These are phyloP conservation scores for Ustilago tritici DNA, from an alignment of 1,284 basidiomycete genomes.

Conservation along the genomic window DNA sequence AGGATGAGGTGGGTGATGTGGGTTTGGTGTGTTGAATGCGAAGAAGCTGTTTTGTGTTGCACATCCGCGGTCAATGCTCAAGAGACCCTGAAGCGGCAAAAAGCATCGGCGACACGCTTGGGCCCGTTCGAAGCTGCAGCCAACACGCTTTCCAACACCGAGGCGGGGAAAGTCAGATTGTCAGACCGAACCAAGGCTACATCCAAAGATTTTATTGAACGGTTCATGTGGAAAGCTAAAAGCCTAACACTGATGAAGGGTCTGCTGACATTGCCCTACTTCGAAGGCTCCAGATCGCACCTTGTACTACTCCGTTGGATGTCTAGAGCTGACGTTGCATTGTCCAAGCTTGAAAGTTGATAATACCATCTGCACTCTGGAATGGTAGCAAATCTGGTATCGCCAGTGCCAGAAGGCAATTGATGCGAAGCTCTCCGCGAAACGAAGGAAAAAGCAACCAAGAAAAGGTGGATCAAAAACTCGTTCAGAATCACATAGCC, in stretches of 20 bases:
- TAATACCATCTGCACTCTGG: not conserved
- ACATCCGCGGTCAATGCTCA: not conserved
- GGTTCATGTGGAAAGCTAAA: not conserved
- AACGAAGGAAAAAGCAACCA: not conserved
- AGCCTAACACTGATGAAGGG: not conserved
- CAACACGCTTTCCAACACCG: slow-evolving; percentile 25
- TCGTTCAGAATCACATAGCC: not conserved
- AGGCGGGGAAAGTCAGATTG: not conserved
- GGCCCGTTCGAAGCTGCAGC: slow-evolving; percentile 10
- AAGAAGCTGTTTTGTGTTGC: slow-evolving; percentile 12
- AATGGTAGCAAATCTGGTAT: not conserved
- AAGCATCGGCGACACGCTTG: not conserved
- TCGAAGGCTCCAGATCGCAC: too few species aligned
- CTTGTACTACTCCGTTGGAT: too few species aligned
- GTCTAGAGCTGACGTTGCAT: too few species aligned
- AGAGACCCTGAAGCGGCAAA: slow-evolving; percentile 18
- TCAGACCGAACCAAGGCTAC: slow-evolving; percentile 4
- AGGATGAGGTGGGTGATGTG: not conserved
- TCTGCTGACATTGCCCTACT: too few species aligned
- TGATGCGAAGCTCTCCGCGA: too few species aligned
- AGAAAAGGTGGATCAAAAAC: not conserved
- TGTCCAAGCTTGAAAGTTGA: too few species aligned
- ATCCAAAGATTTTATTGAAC: not conserved
- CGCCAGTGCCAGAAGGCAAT: not conserved
- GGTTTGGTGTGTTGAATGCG: slow-evolving; percentile 10